Percentiles rank a stretch among this genome's conserved stretches.
phyloP scores from a whole-genome alignment of 2,329 filamentous ascomycete species.

The Penicillium fuscoglaucum region DNA sequence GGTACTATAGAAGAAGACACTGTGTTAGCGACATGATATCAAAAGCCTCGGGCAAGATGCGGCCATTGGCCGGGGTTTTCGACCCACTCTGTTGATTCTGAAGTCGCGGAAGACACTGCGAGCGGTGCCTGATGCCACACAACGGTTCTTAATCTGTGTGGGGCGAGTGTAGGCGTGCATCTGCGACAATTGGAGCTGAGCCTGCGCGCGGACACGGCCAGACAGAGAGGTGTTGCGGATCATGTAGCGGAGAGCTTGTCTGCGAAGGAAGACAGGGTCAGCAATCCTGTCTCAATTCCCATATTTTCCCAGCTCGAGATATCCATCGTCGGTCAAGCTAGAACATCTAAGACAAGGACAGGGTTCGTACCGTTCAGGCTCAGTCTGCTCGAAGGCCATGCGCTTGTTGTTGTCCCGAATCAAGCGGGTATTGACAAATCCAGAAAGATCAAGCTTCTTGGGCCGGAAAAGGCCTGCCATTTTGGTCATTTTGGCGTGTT shows the following conservation, averaged over 20 bases:
- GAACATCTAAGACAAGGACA: neutral
- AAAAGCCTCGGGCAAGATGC: neutral
- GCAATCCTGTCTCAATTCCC: neutral
- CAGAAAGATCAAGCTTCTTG: constrained; percentile 85
- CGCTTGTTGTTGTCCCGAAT: constrained; percentile 97
- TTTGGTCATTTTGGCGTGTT: constrained; percentile 24
- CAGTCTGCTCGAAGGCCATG: constrained; percentile 81
- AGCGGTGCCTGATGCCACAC: constrained; percentile 85
- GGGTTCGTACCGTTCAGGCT: constrained; percentile 74
- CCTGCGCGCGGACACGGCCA: constrained; percentile 78
- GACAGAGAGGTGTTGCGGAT: constrained; percentile 89
- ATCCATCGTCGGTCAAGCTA: no score
- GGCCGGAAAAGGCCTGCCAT: constrained; percentile 75
- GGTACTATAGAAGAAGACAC: constrained; percentile 61
- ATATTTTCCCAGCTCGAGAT: neutral
- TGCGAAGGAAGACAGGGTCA: constrained; percentile 38
- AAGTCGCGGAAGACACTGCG: constrained; percentile 92
- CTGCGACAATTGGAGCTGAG: constrained; percentile 86
- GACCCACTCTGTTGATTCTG: constrained; percentile 83
- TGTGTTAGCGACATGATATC: constrained; percentile 19
- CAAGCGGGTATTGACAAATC: constrained; percentile 80
- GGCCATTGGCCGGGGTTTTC: neutral
- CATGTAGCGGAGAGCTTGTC: constrained; percentile 90
- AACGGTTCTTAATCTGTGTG: constrained; percentile 92
- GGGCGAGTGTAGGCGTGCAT: constrained; percentile 96